Base-by-base conservation (phyloP, 202 grass and related monocot species). In the Schoenoplectus tabernaemontani region DNA sequence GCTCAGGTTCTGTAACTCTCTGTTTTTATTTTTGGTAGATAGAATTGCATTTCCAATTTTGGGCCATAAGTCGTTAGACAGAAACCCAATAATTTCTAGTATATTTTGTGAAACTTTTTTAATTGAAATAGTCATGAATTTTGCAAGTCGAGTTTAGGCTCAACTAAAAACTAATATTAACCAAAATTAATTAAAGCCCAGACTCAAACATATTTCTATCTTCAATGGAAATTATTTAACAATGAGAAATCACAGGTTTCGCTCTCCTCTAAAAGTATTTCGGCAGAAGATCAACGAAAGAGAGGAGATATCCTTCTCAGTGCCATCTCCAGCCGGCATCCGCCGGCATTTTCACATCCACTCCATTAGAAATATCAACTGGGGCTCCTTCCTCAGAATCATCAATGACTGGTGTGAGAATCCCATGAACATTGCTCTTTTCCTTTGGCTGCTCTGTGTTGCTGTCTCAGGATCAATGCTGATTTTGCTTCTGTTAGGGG, bases 361-460 rank as follows among this genome's bases (percentile, higher is more conserved):
- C 22, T 64, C 64, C 64, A 50, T 80, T 60, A 26, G 71, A 56
- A 50, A 12, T 26, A 80, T 88, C 11, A 80, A 88, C 5, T 96
- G 93, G 90, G n/a, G 6, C 9, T 83, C 68, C 8, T 15, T 85
- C 48, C 24, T 78, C 0, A 13, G 22, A 0, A 57, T 63, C 12
- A 75, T 82, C 85, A 83, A 56, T 58, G 44, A 81, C 1, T 91
- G 88, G 93, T 4, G 92, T 2, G 76, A 68, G 28, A 85, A 93
- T 59, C 93, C 90, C 0, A 86, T 97, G 90, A 93, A 93, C 85
- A 38, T 83, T 6, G 93, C 90, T 22, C 79, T 97, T 26, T 72
- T 93, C 2, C 10, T 93, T 0, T 97, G 90, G 90, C 30, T 91
- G 5, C 81, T 91, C 46, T 93, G 88, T 46, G 86, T 96, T 3